Conservation (phyloP, 177 flowering plant species). For the Vitis hybrid region DNA sequence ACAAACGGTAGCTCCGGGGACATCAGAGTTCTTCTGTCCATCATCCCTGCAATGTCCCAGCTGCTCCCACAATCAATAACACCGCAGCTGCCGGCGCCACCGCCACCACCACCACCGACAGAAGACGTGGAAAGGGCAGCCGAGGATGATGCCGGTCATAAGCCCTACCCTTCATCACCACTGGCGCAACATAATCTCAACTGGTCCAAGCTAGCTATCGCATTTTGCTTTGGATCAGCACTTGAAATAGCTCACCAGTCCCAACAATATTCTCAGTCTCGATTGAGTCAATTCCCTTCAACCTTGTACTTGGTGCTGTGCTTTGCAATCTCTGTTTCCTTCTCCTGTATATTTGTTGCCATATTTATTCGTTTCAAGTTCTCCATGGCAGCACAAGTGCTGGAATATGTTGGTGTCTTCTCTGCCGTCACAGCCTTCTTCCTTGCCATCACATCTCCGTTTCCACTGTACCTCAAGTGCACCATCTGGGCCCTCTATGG, state of each 20-base stretch:
- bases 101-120: not conserved
- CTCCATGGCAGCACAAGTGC: not conserved
- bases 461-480: not conserved
- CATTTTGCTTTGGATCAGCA: not conserved
- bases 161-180: no score
- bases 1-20: no score
- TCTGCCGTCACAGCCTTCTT: not conserved
- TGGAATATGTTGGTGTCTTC: not conserved
- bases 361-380: not conserved
- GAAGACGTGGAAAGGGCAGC: not conserved
- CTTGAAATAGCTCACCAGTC: not conserved
- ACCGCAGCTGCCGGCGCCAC: not conserved
- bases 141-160: not conserved
- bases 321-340: not conserved
- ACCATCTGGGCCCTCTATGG: not conserved
- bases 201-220: not conserved
- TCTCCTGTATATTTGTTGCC: not conserved
- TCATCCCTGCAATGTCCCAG: no score
- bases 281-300: not conserved
- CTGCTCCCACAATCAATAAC: no score
- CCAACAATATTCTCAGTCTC: not conserved
- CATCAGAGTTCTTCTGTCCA: no score
- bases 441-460: conserved; percentile 1
- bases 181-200: not conserved
- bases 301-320: not conserved